Conservation (phyloP, 2,329 filamentous ascomycete species). For the Fusarium begoniae region DNA sequence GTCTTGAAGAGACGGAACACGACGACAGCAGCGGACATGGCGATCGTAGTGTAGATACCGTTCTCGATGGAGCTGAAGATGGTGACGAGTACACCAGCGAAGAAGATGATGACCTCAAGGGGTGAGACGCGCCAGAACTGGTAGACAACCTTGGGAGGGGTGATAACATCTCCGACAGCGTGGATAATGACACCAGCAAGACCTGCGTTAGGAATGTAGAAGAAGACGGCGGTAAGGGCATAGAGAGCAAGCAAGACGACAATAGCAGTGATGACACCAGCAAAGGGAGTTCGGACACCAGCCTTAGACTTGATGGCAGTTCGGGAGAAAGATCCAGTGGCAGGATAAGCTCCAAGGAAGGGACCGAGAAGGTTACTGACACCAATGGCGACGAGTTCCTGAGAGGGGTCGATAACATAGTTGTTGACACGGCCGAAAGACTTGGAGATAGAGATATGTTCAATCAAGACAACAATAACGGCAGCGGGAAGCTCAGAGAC, state of each 20-base stretch:
- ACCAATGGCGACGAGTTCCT: conserved; percentile 81
- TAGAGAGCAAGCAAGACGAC: conserved; percentile 88
- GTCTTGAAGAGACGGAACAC: conserved; percentile 83
- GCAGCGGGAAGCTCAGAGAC: conserved; percentile 73
- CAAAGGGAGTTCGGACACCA: conserved; percentile 86
- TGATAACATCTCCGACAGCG: conserved; percentile 86
- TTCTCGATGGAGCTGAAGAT: conserved; percentile 85
- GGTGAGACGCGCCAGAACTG: conserved; percentile 90
- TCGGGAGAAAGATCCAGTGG: conserved; percentile 89
- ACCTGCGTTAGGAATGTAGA: conserved; percentile 81
- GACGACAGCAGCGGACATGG: conserved; percentile 73
- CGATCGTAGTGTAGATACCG: conserved; percentile 85
- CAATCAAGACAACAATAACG: conserved; percentile 81
- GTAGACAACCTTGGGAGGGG: conserved; percentile 82
- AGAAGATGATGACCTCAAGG: conserved; percentile 84
- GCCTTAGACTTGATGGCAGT: conserved; percentile 96
- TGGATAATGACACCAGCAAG: conserved; percentile 90
- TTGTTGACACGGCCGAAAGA: conserved; percentile 84
- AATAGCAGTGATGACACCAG: conserved; percentile 83
- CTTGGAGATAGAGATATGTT: conserved; percentile 85
- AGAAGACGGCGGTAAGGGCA: conserved; percentile 84
- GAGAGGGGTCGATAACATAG: conserved; percentile 82
- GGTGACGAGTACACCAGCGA: conserved; percentile 83
- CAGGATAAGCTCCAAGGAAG: conserved; percentile 84
- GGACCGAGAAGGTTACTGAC: conserved; percentile 78